phyloP scores from a whole-genome alignment of 2,329 filamentous ascomycete species.

The Pseudocercospora crystallina region DNA sequence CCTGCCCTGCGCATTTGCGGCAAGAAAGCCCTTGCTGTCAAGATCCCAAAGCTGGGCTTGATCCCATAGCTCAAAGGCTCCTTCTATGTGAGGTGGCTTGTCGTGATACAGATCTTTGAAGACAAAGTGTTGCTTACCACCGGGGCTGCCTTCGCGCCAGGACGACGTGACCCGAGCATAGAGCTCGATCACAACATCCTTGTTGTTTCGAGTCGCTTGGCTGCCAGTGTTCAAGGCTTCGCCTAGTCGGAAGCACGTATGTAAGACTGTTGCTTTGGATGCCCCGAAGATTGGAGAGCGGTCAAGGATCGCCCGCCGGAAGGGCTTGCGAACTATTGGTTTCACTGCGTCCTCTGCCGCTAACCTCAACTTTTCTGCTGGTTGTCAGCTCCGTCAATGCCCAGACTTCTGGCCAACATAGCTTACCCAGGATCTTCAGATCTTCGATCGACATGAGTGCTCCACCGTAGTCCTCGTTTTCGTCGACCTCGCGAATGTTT shows the following conservation, averaged over 20 bases:
- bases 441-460: constrained; percentile 30
- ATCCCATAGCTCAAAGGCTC: constrained; percentile 50
- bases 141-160: constrained; percentile 47
- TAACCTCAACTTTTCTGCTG: constrained; percentile 10
- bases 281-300: constrained; percentile 57
- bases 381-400: neutral
- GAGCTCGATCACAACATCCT: constrained; percentile 58
- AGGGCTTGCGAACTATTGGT: constrained; percentile 53
- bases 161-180: constrained; percentile 63
- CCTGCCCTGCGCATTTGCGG: constrained; percentile 24
- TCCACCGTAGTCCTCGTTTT: constrained; percentile 33
- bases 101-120: constrained; percentile 63
- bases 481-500: constrained; percentile 32
- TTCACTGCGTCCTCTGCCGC: constrained; percentile 23
- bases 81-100: constrained; percentile 55
- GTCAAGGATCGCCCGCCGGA: constrained; percentile 52
- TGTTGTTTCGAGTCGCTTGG: constrained; percentile 48
- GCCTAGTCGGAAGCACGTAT: constrained; percentile 64
- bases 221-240: constrained; percentile 57
- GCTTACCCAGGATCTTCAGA: constrained; percentile 25
- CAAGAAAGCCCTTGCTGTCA: constrained; percentile 45
- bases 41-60: constrained; percentile 46
- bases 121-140: constrained; percentile 61
- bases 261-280: constrained; percentile 48
- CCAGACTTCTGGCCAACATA: too few relatives aligned